Base-by-base conservation (phyloP, 176 grass and related monocot species). In the Ensete ventricosum region DNA sequence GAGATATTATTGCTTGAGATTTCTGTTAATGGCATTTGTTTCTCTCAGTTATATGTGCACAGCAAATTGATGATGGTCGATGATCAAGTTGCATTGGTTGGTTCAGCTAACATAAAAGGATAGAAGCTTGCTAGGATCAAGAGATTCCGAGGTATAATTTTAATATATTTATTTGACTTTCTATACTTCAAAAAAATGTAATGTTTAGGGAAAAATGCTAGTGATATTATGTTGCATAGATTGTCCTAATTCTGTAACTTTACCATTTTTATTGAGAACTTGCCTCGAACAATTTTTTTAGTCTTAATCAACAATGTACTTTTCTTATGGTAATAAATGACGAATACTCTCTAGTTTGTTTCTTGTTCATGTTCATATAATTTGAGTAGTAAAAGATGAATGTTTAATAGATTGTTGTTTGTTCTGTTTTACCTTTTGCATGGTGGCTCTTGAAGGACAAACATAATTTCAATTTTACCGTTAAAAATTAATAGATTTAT, bases 41-140 rank as follows among this genome's bases (percentile, higher is more conserved):
- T 69, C 34, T 77, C 81, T 53, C 82, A 98, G 95, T 82, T 98
- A 85, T 98, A 93, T 79, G 90, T 98, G 50, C 95, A 98, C 85
- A 91, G 95, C 84, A 98, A 98, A 84, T 89, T 98, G 81, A 91
- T 98, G 95, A 98, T 98, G 80, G 74, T 98, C 78, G 95, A 98
- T 89, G 95, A 98, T 76, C 90, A 90, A 17, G 88, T 91, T 69
- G 74, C 86, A 84, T 80, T 98, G 84, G 90, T 98, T 84, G 95
- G 95, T 67, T 98, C 95, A 73, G 95, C 95, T 78, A 98, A 98
- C 75, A 89, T 98, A 23, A 73, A 98, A 98, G 78, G 95, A 98
- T 79, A 93, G 95, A 89, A 98, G 95, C 73, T 91, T 98, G 75
- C 78, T 98, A 82, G 95, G 95, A 80, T 98, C 90, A 69, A 92